Evolutionary conservation across 78 protist genomes (phyloP).

Genomic region (Dictyostelium citrinum): DNA sequence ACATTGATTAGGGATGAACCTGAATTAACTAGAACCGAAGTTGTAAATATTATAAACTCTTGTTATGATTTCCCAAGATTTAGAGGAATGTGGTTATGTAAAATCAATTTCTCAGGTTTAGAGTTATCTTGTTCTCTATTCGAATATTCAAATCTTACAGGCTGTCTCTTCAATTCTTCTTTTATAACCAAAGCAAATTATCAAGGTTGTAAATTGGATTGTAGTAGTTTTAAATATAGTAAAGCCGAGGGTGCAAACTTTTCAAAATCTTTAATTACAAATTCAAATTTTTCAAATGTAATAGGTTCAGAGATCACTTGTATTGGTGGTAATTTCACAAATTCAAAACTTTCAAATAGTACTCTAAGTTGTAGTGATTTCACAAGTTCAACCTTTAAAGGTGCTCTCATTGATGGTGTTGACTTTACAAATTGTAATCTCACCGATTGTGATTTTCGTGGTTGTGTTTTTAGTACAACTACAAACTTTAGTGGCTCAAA

Average conservation of each 20-base stretch:
- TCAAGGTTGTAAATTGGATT: slow-evolving; percentile 4
- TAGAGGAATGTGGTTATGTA: slow-evolving; percentile 36
- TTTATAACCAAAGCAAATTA: neutral
- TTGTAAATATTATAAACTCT: slow-evolving; percentile 30
- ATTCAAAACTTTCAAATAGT: slow-evolving; percentile 20
- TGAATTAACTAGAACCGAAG: slow-evolving; percentile 32
- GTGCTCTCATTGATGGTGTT: slow-evolving; percentile 4
- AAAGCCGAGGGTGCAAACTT: slow-evolving; percentile 6
- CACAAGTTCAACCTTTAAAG: neutral
- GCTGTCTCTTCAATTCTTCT: neutral
- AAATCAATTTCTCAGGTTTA: slow-evolving; percentile 39
- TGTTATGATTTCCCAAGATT: slow-evolving; percentile 73
- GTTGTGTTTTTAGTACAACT: neutral
- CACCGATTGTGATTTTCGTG: slow-evolving; percentile 20
- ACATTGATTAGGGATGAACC: slow-evolving; percentile 26
- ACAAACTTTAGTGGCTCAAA: slow-evolving; percentile 34
- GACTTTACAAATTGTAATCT: slow-evolving; percentile 59
- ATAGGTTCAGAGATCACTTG: neutral
- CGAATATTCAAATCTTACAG: slow-evolving; percentile 38
- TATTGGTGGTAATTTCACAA: neutral
- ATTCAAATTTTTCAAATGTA: slow-evolving; percentile 4
- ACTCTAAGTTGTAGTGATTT: slow-evolving; percentile 37
- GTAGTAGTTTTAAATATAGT: neutral
- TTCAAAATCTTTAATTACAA: neutral
- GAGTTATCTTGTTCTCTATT: slow-evolving; percentile 29